These are phyloP conservation scores for Aaosphaeria pasadenensis DNA, from an alignment of 2,329 filamentous ascomycete genomes.

Conservation along the genomic window DNA sequence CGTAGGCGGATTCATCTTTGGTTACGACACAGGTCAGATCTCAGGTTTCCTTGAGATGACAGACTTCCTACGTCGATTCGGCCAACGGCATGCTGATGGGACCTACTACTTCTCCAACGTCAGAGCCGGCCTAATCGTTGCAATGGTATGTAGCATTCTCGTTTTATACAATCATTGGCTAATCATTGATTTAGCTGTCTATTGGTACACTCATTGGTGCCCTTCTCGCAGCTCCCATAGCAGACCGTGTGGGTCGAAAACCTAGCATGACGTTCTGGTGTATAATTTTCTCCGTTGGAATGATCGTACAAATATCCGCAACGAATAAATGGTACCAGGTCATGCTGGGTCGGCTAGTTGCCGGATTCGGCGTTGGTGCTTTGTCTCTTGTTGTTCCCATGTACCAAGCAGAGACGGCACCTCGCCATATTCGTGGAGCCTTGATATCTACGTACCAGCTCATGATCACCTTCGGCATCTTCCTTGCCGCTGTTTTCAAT, in stretches of 20 bases:
- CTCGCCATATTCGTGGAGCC: conserved; percentile 60
- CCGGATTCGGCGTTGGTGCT: conserved; percentile 62
- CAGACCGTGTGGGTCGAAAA: conserved; percentile 60
- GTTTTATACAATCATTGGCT: not conserved
- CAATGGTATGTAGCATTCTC: conserved; percentile 8
- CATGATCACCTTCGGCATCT: conserved; percentile 67
- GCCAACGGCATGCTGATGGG: conserved; percentile 14
- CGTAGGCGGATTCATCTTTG: conserved; percentile 28
- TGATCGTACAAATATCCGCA: conserved; percentile 62
- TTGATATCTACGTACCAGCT: conserved; percentile 64
- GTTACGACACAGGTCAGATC: conserved; percentile 28
- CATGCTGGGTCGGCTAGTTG: conserved; percentile 59
- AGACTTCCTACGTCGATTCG: conserved; percentile 24
- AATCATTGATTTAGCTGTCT: conserved; percentile 47
- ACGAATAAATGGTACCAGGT: conserved; percentile 59
- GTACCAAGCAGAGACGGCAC: conserved; percentile 66
- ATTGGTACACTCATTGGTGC: conserved; percentile 73
- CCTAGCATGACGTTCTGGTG: conserved; percentile 58
- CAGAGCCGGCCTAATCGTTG: conserved; percentile 27
- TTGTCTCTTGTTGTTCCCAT: conserved; percentile 56
- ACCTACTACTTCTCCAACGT: conserved; percentile 24
- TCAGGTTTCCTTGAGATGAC: conserved; percentile 29
- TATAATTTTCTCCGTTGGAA: conserved; percentile 61
- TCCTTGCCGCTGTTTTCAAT: conserved; percentile 49
- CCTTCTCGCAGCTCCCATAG: conserved; percentile 54